A percentile compares a stretch with the other conserved stretches of the same genome.
These are phyloP conservation scores for Paecilomyces variotii DNA, from an alignment of 2,329 filamentous ascomycete species.

Conservation along the genomic window DNA sequence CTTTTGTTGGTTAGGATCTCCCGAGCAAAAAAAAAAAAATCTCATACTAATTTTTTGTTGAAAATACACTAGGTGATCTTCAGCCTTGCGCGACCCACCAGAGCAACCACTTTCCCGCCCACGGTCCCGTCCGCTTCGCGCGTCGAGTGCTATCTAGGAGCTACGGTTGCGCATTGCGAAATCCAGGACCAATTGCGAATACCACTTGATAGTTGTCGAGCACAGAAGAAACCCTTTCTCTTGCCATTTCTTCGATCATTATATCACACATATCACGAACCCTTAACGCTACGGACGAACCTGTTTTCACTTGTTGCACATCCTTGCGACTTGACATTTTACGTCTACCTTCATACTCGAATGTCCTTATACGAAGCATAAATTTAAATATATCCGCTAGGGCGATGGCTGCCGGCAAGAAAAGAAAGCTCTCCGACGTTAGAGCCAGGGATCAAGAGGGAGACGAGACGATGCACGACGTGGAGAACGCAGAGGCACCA, in stretches of 20 bases:
- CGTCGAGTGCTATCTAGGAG: neutral
- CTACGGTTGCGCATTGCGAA: neutral
- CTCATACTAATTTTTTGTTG: neutral
- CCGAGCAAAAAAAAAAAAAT: neutral
- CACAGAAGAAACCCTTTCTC: neutral
- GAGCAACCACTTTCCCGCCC: neutral
- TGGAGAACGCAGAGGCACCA: constrained; percentile 7
- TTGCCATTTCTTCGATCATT: neutral
- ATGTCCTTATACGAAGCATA: neutral
- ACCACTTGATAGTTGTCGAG: neutral
- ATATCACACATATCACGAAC: neutral
- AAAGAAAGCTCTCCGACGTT: constrained; percentile 26
- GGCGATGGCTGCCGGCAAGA: constrained; percentile 28
- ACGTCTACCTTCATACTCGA: neutral
- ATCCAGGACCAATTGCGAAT: neutral
- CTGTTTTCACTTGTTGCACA: neutral
- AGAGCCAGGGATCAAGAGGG: constrained; percentile 19
- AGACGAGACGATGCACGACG: constrained; percentile 21
- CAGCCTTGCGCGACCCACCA: neutral
- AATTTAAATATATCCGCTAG: too few relatives aligned
- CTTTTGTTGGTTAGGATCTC: neutral
- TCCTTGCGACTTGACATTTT: neutral
- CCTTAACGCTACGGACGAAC: neutral
- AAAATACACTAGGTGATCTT: neutral
- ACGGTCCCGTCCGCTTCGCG: neutral